Conservation (phyloP, 2,329 filamentous ascomycete genomes). For the Ceratocystis cacaofunesta region DNA sequence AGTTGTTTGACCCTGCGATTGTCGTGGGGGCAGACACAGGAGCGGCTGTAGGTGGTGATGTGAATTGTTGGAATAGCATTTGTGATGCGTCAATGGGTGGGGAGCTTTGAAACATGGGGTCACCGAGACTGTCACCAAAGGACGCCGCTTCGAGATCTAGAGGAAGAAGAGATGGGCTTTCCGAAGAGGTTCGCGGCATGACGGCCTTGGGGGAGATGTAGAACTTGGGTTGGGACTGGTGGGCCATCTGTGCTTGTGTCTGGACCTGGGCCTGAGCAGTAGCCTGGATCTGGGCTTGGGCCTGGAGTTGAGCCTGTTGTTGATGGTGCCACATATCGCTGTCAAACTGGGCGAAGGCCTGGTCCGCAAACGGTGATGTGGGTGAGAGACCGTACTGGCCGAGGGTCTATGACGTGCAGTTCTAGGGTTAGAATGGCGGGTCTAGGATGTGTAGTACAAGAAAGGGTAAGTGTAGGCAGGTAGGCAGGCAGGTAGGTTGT, state of each 20-base stretch:
- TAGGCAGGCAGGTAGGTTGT: too few relatives aligned
- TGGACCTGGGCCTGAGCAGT: background rate
- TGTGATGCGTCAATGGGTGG: constrained; percentile 8
- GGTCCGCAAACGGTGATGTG: constrained; percentile 10
- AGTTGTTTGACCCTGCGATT: background rate
- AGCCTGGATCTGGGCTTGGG: background rate
- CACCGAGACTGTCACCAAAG: constrained; percentile 3
- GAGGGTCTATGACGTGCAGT: background rate
- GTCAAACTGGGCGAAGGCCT: constrained; percentile 4
- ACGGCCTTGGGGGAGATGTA: constrained; percentile 13
- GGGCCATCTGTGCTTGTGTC: background rate
- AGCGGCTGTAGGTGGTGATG: background rate
- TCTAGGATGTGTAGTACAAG: background rate
- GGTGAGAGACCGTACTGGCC: constrained; percentile 5
- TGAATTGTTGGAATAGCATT: constrained; percentile 11
- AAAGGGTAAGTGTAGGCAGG: background rate
- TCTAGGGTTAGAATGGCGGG: background rate
- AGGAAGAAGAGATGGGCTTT: constrained; percentile 10
- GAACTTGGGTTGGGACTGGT: constrained; percentile 6
- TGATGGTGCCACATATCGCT: constrained; percentile 11
- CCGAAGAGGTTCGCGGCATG: constrained; percentile 13
- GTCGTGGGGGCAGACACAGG: background rate
- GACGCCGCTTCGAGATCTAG: constrained; percentile 10
- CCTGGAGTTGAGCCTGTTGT: background rate
- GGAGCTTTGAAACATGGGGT: constrained; percentile 11